These are phyloP conservation scores for Diaporthe citri DNA, from an alignment of 2,329 filamentous ascomycete species.

Conservation along the genomic window DNA sequence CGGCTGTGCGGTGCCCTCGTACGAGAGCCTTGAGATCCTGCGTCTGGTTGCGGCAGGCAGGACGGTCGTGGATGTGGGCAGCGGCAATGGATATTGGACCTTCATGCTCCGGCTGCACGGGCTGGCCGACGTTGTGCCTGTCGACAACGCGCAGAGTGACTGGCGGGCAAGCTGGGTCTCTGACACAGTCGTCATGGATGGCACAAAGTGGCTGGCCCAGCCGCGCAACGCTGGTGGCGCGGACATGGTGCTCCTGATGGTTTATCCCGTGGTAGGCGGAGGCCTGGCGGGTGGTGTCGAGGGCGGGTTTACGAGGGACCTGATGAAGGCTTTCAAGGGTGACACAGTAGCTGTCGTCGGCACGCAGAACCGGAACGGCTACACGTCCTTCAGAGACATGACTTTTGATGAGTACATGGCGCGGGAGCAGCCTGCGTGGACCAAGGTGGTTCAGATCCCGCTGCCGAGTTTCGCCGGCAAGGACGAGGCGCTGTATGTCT, in stretches of 20 bases:
- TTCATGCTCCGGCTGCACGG: conserved; percentile 75
- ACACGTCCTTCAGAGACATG: conserved; percentile 75
- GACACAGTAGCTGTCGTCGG: conserved; percentile 78
- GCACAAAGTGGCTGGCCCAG: conserved; percentile 66
- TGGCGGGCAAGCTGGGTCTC: conserved; percentile 78
- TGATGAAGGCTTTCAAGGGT: conserved; percentile 72
- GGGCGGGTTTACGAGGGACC: conserved; percentile 72
- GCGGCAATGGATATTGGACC: conserved; percentile 82
- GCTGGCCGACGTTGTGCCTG: conserved; percentile 62
- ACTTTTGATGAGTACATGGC: conserved; percentile 77
- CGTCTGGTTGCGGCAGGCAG: conserved; percentile 65
- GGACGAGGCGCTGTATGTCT: conserved; percentile 81
- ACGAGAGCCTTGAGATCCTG: conserved; percentile 74
- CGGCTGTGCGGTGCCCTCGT: conserved; percentile 77
- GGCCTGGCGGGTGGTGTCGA: conserved; percentile 74
- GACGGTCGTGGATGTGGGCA: conserved; percentile 74
- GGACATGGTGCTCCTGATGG: conserved; percentile 73
- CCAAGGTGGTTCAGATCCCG: conserved; percentile 72
- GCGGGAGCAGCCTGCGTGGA: conserved; percentile 68
- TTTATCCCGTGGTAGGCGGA: conserved; percentile 78
- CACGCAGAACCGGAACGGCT: conserved; percentile 81
- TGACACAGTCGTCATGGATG: conserved; percentile 75
- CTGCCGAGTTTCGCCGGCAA: conserved; percentile 82
- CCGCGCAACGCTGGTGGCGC: conserved; percentile 59
- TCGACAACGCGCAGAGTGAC: conserved; percentile 76